These are phyloP conservation scores for Crithidia fasciculata DNA, from an alignment of 208 protist genomes.

Conservation along the genomic window DNA sequence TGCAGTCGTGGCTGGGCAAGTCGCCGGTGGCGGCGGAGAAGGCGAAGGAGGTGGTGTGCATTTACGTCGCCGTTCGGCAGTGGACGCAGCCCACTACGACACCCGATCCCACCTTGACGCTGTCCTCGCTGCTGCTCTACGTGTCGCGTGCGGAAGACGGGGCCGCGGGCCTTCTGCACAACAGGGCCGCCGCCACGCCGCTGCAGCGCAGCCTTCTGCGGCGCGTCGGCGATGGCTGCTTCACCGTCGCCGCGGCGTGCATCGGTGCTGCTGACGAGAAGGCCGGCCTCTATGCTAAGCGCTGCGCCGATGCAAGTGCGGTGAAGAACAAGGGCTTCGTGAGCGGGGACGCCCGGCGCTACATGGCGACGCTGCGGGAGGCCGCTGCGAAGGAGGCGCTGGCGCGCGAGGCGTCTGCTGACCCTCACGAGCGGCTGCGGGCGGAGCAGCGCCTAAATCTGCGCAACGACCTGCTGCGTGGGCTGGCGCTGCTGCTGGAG, in stretches of 20 bases:
- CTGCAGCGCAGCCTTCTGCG: conserved; percentile 29
- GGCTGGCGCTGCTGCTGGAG: conserved; percentile 10
- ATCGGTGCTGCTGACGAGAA: background rate
- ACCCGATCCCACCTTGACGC: background rate
- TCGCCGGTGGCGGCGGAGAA: conserved; percentile 8
- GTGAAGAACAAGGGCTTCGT: conserved; percentile 22
- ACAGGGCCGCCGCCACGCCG: conserved; percentile 10
- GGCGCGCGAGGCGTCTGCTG: background rate
- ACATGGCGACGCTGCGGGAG: conserved; percentile 21
- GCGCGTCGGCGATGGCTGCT: conserved; percentile 33
- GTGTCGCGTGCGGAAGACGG: conserved; percentile 18
- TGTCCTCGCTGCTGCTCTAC: conserved; percentile 37
- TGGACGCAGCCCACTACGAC: background rate
- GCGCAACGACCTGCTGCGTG: conserved; percentile 1
- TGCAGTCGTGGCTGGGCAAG: conserved; percentile 35
- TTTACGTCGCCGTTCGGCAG: conserved; percentile 32
- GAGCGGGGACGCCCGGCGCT: conserved; percentile 30
- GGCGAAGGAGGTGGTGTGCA: conserved; percentile 24
- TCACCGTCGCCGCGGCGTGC: conserved; percentile 33
- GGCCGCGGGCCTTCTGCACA: conserved; percentile 10
- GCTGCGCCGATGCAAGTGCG: conserved; percentile 25
- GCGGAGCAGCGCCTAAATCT: conserved; percentile 1
- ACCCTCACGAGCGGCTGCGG: background rate
- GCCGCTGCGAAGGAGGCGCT: conserved; percentile 19
- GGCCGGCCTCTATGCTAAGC: background rate